Percentiles rank a stretch among this genome's conserved stretches.
Conservation (phyloP, 805 yeast species). For the Nakazawaea populi region DNA sequence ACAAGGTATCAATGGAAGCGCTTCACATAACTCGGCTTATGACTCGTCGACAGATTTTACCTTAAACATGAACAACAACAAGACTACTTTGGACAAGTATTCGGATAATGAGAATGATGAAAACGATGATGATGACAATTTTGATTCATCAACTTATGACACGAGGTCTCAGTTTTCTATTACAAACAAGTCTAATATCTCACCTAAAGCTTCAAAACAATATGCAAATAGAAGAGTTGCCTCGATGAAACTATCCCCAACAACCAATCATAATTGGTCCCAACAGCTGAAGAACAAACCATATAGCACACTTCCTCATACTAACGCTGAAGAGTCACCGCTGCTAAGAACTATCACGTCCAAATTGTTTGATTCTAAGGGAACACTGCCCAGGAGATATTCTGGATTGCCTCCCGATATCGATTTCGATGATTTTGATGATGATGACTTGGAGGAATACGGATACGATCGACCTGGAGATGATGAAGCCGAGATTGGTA, state of each 20-base stretch:
- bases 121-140: conserved; percentile 6
- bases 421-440: conserved; percentile 49
- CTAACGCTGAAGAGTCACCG: conserved; percentile 12
- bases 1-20: neutral
- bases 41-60: conserved; percentile 3
- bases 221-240: conserved; percentile 8
- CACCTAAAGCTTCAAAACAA: conserved; percentile 1
- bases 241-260: conserved; percentile 5
- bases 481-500: conserved; percentile 12
- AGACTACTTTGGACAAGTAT: neutral
- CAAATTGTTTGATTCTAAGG: conserved; percentile 65
- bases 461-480: conserved; percentile 18
- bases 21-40: neutral
- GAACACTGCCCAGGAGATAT: conserved; percentile 65
- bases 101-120: conserved; percentile 6
- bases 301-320: conserved; percentile 13
- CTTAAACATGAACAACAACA: neutral
- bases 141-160: conserved; percentile 9
- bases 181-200: conserved; percentile 1
- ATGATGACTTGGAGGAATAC: conserved; percentile 21
- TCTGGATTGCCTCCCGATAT: conserved; percentile 42
- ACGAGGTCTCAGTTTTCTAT: conserved; percentile 6
- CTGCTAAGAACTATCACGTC: conserved; percentile 65
- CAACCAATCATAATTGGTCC: conserved; percentile 9
- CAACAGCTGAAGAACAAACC: conserved; percentile 18